These are phyloP conservation scores for Lecanosticta acicola DNA, from an alignment of 2,329 filamentous ascomycete species.

Conservation along the genomic window DNA sequence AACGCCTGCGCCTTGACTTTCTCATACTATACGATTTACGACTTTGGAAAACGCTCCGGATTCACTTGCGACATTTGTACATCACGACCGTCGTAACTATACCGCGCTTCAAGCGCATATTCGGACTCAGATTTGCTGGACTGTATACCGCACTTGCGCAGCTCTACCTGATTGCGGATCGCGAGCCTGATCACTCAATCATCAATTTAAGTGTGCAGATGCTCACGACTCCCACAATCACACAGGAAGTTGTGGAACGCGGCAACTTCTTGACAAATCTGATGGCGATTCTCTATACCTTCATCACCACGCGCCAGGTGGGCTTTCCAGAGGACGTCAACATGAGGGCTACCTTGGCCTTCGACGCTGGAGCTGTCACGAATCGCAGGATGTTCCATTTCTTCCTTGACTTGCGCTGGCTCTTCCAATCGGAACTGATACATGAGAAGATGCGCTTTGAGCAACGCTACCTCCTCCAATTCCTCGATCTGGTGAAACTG, in stretches of 20 bases:
- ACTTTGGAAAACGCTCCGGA: constrained; percentile 93
- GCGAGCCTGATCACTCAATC: constrained; percentile 96
- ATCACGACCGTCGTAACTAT: constrained; percentile 95
- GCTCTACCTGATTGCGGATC: constrained; percentile 88
- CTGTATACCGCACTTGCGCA: constrained; percentile 92
- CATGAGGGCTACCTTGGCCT: constrained; percentile 77
- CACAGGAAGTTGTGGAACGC: constrained; percentile 86
- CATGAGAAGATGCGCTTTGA: constrained; percentile 78
- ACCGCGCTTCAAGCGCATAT: constrained; percentile 88
- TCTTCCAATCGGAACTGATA: constrained; percentile 82
- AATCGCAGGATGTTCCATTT: constrained; percentile 97
- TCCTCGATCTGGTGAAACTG: constrained; percentile 89
- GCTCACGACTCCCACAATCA: constrained; percentile 93
- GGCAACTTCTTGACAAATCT: constrained; percentile 94
- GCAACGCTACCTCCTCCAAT: constrained; percentile 84
- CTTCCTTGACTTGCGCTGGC: constrained; percentile 87
- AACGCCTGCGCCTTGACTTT: constrained; percentile 86
- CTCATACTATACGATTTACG: constrained; percentile 89
- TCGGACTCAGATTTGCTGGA: constrained; percentile 88
- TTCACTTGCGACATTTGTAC: constrained; percentile 85
- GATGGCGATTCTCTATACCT: constrained; percentile 95
- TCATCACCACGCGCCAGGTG: constrained; percentile 91
- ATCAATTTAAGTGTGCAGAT: constrained; percentile 97
- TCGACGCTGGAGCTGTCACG: constrained; percentile 89
- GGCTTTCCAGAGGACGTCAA: constrained; percentile 87